These are phyloP conservation scores for Metrosideros polymorpha DNA, from an alignment of 441 rosid genomes.

Conservation along the genomic window DNA sequence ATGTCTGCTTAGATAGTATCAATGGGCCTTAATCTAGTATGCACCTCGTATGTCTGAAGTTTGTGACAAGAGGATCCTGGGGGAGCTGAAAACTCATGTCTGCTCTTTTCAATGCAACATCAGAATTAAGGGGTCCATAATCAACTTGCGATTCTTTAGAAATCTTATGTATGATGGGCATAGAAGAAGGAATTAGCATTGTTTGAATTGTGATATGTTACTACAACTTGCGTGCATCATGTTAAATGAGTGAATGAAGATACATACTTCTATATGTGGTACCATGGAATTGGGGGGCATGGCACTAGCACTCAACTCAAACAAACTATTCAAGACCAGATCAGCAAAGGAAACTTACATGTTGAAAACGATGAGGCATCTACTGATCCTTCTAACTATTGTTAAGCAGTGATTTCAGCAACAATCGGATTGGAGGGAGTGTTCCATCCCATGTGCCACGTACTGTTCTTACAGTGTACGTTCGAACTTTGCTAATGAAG, in stretches of 20 bases:
- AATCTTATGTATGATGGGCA: background rate
- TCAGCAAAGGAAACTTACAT: too few relatives aligned
- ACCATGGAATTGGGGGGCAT: too few relatives aligned
- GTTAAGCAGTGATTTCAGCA: slow-evolving; percentile 70
- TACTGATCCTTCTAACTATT: background rate
- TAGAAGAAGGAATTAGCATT: background rate
- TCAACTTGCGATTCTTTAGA: background rate
- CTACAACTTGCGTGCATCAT: background rate
- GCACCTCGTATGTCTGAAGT: background rate
- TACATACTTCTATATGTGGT: background rate
- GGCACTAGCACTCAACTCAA: too few relatives aligned
- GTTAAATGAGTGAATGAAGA: background rate
- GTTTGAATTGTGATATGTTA: background rate
- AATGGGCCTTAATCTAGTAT: background rate
- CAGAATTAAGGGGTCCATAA: background rate
- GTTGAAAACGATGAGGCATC: too few relatives aligned
- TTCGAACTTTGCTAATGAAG: background rate
- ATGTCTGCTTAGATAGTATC: background rate
- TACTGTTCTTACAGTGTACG: slow-evolving; percentile 59
- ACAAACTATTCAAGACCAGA: too few relatives aligned
- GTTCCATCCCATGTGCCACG: slow-evolving; percentile 66
- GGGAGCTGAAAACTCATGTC: background rate
- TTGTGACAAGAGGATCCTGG: background rate
- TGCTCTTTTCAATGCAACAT: background rate
- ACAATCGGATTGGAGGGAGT: slow-evolving; percentile 74